Evolutionary conservation across 208 protist species (phyloP).

Genomic region (Lotmaria passim): DNA sequence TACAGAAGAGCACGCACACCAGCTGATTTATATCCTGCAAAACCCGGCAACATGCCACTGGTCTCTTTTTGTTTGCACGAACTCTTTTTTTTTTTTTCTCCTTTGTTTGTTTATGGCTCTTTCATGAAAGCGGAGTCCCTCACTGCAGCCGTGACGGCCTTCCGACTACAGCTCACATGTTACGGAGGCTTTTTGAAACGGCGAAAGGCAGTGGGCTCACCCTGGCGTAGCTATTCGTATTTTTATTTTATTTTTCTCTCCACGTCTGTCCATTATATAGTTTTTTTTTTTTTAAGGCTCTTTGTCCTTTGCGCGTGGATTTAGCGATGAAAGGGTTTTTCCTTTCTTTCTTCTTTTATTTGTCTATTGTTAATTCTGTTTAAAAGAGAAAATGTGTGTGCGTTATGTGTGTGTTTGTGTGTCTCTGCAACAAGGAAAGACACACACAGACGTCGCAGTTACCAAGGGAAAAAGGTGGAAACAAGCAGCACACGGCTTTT

Average conservation of each 20-base stretch:
- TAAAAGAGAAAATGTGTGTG: background rate
- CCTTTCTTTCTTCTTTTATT: background rate
- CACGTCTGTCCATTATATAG: background rate
- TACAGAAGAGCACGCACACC: background rate
- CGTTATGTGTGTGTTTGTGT: background rate
- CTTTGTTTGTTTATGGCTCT: background rate
- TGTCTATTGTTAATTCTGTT: background rate
- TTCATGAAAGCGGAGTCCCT: background rate
- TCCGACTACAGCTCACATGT: constrained; percentile 21
- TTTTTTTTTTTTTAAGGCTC: background rate
- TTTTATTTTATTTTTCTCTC: background rate
- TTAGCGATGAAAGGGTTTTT: constrained; percentile 10
- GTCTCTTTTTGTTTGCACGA: constrained; percentile 1
- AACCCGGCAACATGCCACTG: background rate
- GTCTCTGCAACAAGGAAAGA: background rate
- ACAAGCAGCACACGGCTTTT: too few relatives aligned
- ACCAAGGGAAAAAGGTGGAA: too few relatives aligned
- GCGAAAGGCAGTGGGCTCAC: constrained; percentile 3
- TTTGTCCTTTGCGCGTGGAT: background rate
- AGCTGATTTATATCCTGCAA: background rate
- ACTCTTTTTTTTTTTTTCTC: background rate
- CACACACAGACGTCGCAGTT: too few relatives aligned
- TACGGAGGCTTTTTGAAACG: constrained; percentile 15
- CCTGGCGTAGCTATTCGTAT: background rate
- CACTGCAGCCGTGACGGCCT: constrained; percentile 12